Evolutionary conservation across 371 early-diverging fungal genomes (phyloP), one percentile per base, ranked within the genome.

Genomic region (Actinomucor elegans): DNA sequence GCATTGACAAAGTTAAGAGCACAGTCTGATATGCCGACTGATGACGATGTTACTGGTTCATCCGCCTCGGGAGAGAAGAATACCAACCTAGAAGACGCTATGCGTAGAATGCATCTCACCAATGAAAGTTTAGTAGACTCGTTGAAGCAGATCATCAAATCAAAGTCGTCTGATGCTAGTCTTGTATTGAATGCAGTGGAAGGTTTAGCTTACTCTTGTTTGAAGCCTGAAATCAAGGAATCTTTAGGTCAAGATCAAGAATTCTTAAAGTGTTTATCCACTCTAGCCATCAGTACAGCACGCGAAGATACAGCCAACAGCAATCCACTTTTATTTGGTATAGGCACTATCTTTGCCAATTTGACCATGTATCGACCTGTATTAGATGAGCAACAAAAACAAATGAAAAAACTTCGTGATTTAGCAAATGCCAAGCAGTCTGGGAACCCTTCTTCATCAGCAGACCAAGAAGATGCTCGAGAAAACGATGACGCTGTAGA

Each of bases 361-460:
- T 57, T 94, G 32, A 91, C 91, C 1, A 71, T 69, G 28, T 88
- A 88, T 68, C 73, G 77, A 36, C 82, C 80, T 26, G 77, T 82
- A 10, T 65, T 93, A 24, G 81, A 81, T 36, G 88, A 88, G 15
- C 91, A 93, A 59, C 88, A 96, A 63, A 75, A 87, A 62, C 92
- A 93, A 51, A 73, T 92, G 66, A 71, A 83, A 35, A 89, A 90
- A 61, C 57, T 96, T 36, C 74, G 84, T 26, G 85, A 85, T 29
- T 64, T 93, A 49, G 83, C 87, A 4, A 79, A 80, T 29, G 71
- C 76, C 11, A 73, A 73, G 33, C 65, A 62, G 26, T 14, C 29
- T 9, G 44, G 59, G 12, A 26, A 57, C 1, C 15, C 52, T 11
- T 24, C 12, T 1, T 17, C 48, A 17, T 38, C 40, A 0, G 52